Conservation (phyloP, 306 rosid genomes). For the Vigna unguiculata region DNA sequence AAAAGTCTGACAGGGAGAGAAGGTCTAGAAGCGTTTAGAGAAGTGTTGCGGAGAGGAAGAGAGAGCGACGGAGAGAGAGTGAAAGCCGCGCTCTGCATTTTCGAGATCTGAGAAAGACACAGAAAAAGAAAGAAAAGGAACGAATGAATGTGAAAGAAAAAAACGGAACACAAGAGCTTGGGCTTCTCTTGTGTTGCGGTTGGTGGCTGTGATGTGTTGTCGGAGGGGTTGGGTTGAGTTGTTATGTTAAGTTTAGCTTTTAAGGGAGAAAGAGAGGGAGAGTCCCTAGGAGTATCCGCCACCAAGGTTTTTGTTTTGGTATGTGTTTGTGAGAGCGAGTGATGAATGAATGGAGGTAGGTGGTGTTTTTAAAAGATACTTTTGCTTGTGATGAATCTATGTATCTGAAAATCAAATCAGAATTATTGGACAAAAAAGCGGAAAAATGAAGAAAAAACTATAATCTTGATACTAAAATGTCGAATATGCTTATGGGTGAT, state of each 20-base stretch:
- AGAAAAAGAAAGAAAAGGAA: background rate
- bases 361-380: background rate
- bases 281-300: constrained; percentile 40
- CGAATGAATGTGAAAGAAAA: background rate
- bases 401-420: background rate
- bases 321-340: background rate
- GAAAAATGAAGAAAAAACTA: background rate
- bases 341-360: constrained; percentile 26
- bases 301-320: constrained; percentile 12
- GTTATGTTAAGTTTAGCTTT: background rate
- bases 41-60: constrained; percentile 37
- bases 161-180: background rate
- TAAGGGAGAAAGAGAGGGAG: background rate
- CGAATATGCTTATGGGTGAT: background rate
- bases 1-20: constrained; percentile 31
- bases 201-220: background rate
- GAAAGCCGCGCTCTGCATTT: constrained; percentile 81
- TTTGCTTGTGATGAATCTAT: background rate
- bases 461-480: background rate
- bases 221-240: background rate
- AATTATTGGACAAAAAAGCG: background rate
- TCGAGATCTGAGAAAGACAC: constrained; percentile 36
- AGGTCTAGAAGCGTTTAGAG: background rate
- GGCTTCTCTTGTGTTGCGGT: background rate
- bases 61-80: constrained; percentile 45